Percentiles rank a stretch among this genome's conserved stretches.
These are phyloP conservation scores for Trichoderma sp. DNA, from an alignment of 2,329 filamentous ascomycete genomes.

Conservation along the genomic window DNA sequence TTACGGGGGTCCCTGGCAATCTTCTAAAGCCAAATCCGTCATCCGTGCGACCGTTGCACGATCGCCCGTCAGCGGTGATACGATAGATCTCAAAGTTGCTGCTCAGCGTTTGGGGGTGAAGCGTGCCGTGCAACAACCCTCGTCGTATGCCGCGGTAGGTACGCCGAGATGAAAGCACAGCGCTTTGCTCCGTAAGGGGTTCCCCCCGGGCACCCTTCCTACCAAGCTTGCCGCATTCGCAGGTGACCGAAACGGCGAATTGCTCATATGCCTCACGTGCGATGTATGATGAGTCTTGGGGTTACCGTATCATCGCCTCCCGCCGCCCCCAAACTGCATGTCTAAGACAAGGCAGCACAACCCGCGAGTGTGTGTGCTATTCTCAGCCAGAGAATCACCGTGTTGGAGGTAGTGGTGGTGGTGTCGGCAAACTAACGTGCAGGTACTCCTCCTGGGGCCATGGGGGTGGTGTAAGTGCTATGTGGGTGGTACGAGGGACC, in stretches of 20 bases:
- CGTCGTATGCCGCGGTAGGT: not conserved
- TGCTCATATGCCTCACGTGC: conserved; percentile 12
- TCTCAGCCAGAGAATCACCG: conserved; percentile 2
- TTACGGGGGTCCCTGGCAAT: conserved; percentile 1
- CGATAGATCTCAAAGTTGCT: not conserved
- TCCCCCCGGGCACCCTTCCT: not conserved
- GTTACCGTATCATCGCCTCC: conserved; percentile 9
- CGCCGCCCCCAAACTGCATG: conserved; percentile 16
- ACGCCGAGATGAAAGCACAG: not conserved
- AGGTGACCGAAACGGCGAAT: conserved; percentile 7
- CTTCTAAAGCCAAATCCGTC: conserved; percentile 12
- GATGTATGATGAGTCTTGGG: not conserved
- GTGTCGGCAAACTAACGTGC: conserved; percentile 1
- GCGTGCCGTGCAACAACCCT: not conserved
- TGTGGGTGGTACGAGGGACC: not conserved
- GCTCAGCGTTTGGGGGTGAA: not conserved
- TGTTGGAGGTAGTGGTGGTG: conserved; percentile 13
- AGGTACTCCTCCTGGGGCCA: not conserved
- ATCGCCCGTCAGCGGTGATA: conserved; percentile 16
- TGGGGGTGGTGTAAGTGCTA: conserved; percentile 14
- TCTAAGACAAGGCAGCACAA: conserved; percentile 18
- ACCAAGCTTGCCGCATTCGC: not conserved
- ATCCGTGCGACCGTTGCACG: conserved; percentile 19
- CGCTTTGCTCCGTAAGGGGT: not conserved
- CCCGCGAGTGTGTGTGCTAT: conserved; percentile 3